A percentile compares a stretch with the other conserved stretches of the same genome.
Conservation (phyloP, 306 rosid genomes). For the Dicorynia guianensis region DNA sequence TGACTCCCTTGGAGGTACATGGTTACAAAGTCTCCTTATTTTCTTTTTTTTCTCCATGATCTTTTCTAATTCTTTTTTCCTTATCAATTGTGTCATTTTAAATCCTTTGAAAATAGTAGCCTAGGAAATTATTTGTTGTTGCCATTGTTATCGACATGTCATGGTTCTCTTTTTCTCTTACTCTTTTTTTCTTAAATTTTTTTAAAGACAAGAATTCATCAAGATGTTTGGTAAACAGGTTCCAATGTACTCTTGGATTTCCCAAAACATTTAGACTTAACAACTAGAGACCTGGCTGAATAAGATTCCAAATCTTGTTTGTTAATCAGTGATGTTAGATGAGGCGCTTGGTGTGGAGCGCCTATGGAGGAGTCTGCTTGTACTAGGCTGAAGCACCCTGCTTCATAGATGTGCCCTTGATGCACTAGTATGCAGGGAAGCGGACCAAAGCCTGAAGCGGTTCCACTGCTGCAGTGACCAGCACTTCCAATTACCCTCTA, state of each 20-base stretch:
- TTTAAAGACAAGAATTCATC: neutral
- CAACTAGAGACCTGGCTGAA: neutral
- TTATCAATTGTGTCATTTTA: neutral
- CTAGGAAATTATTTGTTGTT: constrained; percentile 9
- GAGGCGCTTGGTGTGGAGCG: too few species aligned
- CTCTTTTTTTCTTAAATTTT: neutral
- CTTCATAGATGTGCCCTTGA: too few species aligned
- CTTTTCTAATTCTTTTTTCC: neutral
- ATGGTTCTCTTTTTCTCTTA: neutral
- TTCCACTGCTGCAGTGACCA: too few species aligned
- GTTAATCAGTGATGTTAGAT: too few species aligned
- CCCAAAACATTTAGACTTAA: neutral
- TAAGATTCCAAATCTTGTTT: neutral
- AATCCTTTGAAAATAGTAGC: neutral
- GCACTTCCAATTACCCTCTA: too few species aligned
- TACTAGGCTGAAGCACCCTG: too few species aligned
- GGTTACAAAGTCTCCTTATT: constrained; percentile 7
- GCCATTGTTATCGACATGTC: neutral
- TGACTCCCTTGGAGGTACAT: constrained; percentile 93
- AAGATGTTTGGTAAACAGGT: neutral
- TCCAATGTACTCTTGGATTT: neutral
- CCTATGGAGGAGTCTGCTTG: too few species aligned
- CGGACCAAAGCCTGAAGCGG: too few species aligned
- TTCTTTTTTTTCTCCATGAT: neutral
- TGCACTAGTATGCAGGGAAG: too few species aligned